phyloP scores from a whole-genome alignment of 2,329 filamentous ascomycete species.

The Penicillium sp. region DNA sequence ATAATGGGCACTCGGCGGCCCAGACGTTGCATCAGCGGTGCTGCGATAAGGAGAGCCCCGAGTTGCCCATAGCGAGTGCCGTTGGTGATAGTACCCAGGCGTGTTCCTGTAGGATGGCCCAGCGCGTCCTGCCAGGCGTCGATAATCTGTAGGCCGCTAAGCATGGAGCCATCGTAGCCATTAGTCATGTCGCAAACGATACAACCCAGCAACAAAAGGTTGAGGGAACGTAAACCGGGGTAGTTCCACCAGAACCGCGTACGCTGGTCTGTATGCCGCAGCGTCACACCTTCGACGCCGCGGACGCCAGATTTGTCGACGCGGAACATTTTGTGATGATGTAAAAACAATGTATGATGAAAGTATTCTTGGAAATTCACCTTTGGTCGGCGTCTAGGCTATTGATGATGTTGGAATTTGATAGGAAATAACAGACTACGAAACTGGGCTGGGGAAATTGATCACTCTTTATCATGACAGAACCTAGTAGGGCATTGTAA shows the following conservation, averaged over 20 bases:
- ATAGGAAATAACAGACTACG: neutral
- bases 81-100: constrained; percentile 10
- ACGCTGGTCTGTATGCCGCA: neutral
- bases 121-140: constrained; percentile 43
- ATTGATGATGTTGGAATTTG: neutral
- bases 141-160: constrained; percentile 50
- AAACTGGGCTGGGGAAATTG: neutral
- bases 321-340: neutral
- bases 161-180: constrained; percentile 52
- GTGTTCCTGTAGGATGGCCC: constrained; percentile 10
- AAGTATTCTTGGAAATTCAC: neutral
- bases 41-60: constrained; percentile 16
- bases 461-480: neutral
- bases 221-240: neutral
- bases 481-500: neutral
- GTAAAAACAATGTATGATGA: neutral
- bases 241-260: neutral
- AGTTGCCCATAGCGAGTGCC: neutral
- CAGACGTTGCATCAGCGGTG: constrained; percentile 19
- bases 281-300: neutral
- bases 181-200: constrained; percentile 13
- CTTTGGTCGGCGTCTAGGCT: neutral
- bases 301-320: neutral
- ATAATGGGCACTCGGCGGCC: constrained; percentile 34
- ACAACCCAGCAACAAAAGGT: neutral